Evolutionary conservation across 306 rosid species (phyloP).

Genomic region (Delonix regia): DNA sequence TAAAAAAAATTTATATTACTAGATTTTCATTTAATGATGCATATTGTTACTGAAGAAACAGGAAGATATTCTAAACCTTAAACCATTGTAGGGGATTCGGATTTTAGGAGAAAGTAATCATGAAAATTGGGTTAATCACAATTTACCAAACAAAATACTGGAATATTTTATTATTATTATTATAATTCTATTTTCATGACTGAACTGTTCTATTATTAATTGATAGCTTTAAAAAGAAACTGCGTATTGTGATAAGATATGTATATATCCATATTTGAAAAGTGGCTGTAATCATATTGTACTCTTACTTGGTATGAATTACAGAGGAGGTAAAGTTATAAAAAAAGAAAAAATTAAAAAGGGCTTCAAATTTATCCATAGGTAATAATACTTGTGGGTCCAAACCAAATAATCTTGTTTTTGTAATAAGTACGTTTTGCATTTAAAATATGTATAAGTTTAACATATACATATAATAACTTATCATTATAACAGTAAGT

Average conservation of each 20-base stretch:
- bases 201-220: neutral
- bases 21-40: too few species aligned
- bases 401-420: slow-evolving; percentile 31
- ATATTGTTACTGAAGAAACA: too few species aligned
- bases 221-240: neutral
- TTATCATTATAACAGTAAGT: neutral
- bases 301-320: neutral
- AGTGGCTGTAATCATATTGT: neutral
- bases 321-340: neutral
- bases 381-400: slow-evolving; percentile 34
- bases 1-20: too few species aligned
- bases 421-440: neutral
- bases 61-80: too few species aligned
- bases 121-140: neutral
- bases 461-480: neutral
- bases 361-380: slow-evolving; percentile 1
- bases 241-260: neutral
- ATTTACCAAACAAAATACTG: neutral
- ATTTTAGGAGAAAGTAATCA: too few species aligned
- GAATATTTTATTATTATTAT: too few species aligned
- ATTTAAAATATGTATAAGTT: neutral
- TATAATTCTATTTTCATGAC: neutral
- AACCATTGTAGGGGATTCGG: too few species aligned
- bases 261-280: neutral
- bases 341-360: neutral